Conservation (phyloP, 2,329 filamentous ascomycete genomes). For the Aspergillus sp. region DNA sequence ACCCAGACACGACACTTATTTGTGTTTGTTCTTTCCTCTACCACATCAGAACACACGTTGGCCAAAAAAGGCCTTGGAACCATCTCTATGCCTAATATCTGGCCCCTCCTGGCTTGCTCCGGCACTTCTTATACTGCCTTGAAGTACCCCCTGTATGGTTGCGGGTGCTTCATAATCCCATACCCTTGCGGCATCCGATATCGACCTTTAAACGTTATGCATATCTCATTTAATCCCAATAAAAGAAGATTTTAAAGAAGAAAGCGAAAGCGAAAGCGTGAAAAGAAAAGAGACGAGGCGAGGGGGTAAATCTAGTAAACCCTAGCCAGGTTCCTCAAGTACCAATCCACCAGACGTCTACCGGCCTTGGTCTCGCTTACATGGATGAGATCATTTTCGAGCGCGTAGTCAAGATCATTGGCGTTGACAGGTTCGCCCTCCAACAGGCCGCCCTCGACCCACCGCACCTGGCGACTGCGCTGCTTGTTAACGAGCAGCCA, state of each 20-base stretch:
- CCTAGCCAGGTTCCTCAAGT: constrained; percentile 89
- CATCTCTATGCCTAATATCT: constrained; percentile 5
- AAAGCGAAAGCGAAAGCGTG: not conserved
- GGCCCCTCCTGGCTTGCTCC: constrained; percentile 15
- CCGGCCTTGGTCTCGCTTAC: constrained; percentile 98
- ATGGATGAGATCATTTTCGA: constrained; percentile 95
- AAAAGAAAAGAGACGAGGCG: not conserved
- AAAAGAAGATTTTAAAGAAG: constrained; percentile 1
- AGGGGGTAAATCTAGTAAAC: constrained; percentile 59
- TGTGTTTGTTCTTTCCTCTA: too few species aligned
- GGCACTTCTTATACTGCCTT: not conserved
- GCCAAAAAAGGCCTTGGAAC: too few species aligned
- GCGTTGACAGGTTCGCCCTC: constrained; percentile 90
- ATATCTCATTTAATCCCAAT: constrained; percentile 1
- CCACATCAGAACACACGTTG: too few species aligned
- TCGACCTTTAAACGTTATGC: constrained; percentile 2
- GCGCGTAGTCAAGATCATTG: constrained; percentile 92
- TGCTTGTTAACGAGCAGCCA: constrained; percentile 98
- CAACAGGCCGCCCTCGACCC: constrained; percentile 79
- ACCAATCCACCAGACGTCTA: constrained; percentile 96
- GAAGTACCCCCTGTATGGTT: too few species aligned
- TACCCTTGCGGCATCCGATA: not conserved
- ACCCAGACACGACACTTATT: too few species aligned
- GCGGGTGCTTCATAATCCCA: not conserved
- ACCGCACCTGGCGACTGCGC: constrained; percentile 90